Conservation (phyloP, 2,329 filamentous ascomycete species). For the Phoma sp. region DNA sequence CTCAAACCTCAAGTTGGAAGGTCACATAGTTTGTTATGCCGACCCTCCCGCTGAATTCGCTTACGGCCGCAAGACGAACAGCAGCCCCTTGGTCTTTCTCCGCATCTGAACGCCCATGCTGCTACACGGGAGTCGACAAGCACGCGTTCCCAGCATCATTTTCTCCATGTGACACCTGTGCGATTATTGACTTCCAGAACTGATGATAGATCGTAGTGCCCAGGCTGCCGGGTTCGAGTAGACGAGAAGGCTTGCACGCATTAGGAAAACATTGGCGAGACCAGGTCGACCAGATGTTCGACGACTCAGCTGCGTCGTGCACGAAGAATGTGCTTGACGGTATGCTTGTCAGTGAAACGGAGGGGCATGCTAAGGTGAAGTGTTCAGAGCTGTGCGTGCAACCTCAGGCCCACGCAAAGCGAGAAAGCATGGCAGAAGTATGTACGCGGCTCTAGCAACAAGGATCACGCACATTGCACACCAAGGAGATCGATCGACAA, state of each 20-base stretch:
- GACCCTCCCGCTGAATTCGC: not conserved
- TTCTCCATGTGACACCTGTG: not conserved
- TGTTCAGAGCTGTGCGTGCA: not conserved
- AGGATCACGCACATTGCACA: too few species aligned
- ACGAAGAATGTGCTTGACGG: not conserved
- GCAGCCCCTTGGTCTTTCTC: not conserved
- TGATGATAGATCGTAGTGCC: not conserved
- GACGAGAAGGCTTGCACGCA: conserved; percentile 19
- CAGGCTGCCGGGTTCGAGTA: not conserved
- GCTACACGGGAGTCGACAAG: not conserved
- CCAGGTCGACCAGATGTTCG: not conserved
- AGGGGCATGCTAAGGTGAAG: not conserved
- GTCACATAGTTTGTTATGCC: not conserved
- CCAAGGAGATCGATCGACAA: too few species aligned
- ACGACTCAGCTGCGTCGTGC: conserved; percentile 1
- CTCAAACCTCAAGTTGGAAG: not conserved
- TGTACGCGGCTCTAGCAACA: too few species aligned
- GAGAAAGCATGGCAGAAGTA: too few species aligned
- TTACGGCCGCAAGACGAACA: conserved; percentile 6
- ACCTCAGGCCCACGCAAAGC: not conserved
- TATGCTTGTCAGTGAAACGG: not conserved
- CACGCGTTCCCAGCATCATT: not conserved
- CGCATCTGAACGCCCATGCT: not conserved
- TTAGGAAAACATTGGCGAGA: conserved; percentile 21
- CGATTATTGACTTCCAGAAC: not conserved